Base-by-base conservation (phyloP, 2,329 filamentous ascomycete species). In the Orbilia quercus region DNA sequence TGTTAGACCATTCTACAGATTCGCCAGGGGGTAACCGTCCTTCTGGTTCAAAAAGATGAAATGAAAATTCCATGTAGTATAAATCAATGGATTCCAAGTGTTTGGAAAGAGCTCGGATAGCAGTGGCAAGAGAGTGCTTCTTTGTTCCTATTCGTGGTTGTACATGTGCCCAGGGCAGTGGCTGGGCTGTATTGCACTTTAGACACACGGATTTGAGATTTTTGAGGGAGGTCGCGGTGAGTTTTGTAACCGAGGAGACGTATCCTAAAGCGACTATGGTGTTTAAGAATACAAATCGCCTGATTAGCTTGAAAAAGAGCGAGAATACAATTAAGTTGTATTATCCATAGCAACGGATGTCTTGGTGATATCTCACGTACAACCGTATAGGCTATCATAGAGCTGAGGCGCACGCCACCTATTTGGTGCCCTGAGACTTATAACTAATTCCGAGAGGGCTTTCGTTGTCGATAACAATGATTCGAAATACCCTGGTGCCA, bases 71-170 rank as follows among this genome's bases (percentile, higher is more conserved):
- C 6, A n/a, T 34, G 25, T 53, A 53, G 14, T 36, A 6, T 36
- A 36, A 12, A 18, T n/a, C 7, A 7, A 53, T n/a, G 14, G 7
- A 20, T 16, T 36, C 20, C 5, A 53, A 34, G 14, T 36, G 3
- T n/a, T 53, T 53, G 11, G 48, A 53, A 3, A 53, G 48, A n/a
- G 16, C 16, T 14, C 48, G 12, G 28, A 53, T 23, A 2, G 48
- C 34, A 31, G 25, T 53, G 7, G 48, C 23, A 34, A 53, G 28
- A 12, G 22, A 18, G 7, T 31, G 28, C 9, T 53, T 20, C 25
- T 20, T n/a, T 23, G 3, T 9, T 20, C 20, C 23, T 28, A 36
- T 53, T 25, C 3, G 11, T 3, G 25, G 1, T 2, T 36, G 20
- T 14, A 7, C 48, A 36, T n/a, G n/a, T n/a, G n/a, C 48, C 28